Conservation (phyloP, 805 yeast genomes). For the Spathaspora hagerdaliae region DNA sequence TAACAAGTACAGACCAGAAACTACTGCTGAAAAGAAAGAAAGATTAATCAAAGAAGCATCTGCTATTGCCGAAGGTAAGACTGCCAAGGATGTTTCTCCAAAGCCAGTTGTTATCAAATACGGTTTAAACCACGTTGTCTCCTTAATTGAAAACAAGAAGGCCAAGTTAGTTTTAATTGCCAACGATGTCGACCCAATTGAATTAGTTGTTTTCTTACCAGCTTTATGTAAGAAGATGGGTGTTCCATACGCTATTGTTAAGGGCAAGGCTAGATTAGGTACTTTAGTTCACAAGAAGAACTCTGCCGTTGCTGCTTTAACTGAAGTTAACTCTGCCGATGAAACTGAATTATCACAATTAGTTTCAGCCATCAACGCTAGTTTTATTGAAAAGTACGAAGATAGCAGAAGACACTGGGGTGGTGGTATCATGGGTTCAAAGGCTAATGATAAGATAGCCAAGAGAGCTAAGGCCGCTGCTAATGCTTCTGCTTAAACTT, state of each 20-base stretch:
- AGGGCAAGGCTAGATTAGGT: constrained; percentile 45
- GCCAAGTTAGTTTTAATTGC: constrained; percentile 96
- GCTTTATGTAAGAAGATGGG: constrained; percentile 99
- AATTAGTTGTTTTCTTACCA: constrained; percentile 94
- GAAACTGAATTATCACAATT: constrained; percentile 92
- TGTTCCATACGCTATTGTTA: constrained; percentile 63
- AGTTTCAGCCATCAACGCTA: constrained; percentile 87
- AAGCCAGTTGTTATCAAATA: constrained; percentile 96
- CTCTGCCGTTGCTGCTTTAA: constrained; percentile 94
- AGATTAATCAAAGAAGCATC: constrained; percentile 98
- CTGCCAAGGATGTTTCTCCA: constrained; percentile 92
- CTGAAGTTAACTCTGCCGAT: constrained; percentile 93
- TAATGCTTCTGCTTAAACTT: constrained; percentile 15
- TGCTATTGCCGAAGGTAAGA: constrained; percentile 96
- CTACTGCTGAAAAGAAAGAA: constrained; percentile 96
- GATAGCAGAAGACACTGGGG: constrained; percentile 99
- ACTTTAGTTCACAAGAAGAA: constrained; percentile 95
- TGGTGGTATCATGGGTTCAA: constrained; percentile 97
- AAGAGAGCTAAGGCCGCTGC: constrained; percentile 65
- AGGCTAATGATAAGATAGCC: constrained; percentile 81
- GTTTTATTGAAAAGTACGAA: constrained; percentile 92
- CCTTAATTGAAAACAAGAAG: constrained; percentile 96
- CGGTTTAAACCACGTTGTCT: constrained; percentile 99
- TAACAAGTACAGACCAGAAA: constrained; percentile 99
- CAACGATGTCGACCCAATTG: constrained; percentile 98